Percentiles rank a stretch among this genome's conserved stretches.
Evolutionary conservation across 768 basidiomycete genomes (phyloP).

Genomic region (Sporobolomyces roseus): DNA sequence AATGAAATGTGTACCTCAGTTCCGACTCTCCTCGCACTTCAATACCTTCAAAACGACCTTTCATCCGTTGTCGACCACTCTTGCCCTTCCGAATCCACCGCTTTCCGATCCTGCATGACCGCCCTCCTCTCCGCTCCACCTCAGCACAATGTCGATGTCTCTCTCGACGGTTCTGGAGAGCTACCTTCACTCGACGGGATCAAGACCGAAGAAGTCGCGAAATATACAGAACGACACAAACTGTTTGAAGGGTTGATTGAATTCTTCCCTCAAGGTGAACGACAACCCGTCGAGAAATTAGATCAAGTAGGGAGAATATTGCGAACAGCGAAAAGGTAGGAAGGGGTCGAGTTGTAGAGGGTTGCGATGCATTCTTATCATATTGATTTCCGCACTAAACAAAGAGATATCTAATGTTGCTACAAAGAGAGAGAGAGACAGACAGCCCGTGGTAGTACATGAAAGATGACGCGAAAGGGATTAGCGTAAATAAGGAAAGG

Average conservation of each 20-base stretch:
- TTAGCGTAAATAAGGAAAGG: too few relatives aligned
- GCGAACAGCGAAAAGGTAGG: background rate
- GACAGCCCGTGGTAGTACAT: too few relatives aligned
- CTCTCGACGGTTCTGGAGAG: conserved; percentile 19
- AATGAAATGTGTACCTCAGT: conserved; percentile 35
- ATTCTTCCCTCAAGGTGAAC: conserved; percentile 31
- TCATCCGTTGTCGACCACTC: conserved; percentile 37
- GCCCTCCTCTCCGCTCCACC: conserved; percentile 35
- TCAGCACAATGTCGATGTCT: conserved; percentile 14
- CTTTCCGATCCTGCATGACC: conserved; percentile 44
- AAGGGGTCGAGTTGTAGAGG: too few relatives aligned
- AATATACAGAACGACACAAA: conserved; percentile 27
- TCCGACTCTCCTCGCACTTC: conserved; percentile 37
- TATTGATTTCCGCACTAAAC: too few relatives aligned
- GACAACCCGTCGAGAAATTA: conserved; percentile 37
- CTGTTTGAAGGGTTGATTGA: conserved; percentile 37
- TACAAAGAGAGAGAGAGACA: background rate
- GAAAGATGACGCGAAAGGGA: background rate
- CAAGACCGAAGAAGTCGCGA: background rate
- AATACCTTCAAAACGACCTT: conserved; percentile 43
- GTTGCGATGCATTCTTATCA: too few relatives aligned
- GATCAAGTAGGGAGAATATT: conserved; percentile 16
- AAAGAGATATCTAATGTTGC: too few relatives aligned
- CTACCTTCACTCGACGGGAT: background rate
- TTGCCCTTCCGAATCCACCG: conserved; percentile 31